A percentile compares a stretch with the other conserved stretches of the same genome.
Evolutionary conservation across 2,329 filamentous ascomycete genomes (phyloP).

Genomic region (Alternaria ethzedia): DNA sequence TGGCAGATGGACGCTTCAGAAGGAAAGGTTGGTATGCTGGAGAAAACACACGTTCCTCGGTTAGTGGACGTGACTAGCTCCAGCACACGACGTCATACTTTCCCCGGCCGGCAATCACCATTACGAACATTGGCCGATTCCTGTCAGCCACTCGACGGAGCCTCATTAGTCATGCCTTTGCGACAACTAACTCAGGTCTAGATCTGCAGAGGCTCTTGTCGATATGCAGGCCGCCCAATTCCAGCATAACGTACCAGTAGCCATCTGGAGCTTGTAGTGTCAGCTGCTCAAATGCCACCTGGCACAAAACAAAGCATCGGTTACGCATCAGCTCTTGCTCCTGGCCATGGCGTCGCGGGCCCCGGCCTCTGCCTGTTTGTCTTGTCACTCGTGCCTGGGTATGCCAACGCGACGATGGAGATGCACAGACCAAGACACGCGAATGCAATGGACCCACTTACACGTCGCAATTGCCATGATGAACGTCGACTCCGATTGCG

Average conservation of each 20-base stretch:
- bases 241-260: neutral
- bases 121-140: slow-evolving; percentile 12
- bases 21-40: slow-evolving; percentile 5
- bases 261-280: neutral
- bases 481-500: neutral
- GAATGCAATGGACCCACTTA: neutral
- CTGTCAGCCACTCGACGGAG: slow-evolving; percentile 1
- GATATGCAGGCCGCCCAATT: neutral
- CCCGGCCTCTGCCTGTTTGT: neutral
- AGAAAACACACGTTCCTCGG: slow-evolving; percentile 17
- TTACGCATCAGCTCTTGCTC: too few species aligned
- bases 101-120: slow-evolving; percentile 10
- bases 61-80: slow-evolving; percentile 11
- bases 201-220: neutral
- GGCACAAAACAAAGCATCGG: neutral
- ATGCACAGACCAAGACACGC: neutral
- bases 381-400: neutral
- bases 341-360: neutral
- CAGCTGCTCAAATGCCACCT: neutral
- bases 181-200: neutral
- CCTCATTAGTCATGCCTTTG: slow-evolving; percentile 10
- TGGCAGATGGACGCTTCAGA: slow-evolving; percentile 2
- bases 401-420: neutral
- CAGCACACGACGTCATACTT: slow-evolving; percentile 10
- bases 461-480: neutral